Evolutionary conservation across 371 early-diverging fungal genomes (phyloP).

Genomic region (Rhizopus sp.): DNA sequence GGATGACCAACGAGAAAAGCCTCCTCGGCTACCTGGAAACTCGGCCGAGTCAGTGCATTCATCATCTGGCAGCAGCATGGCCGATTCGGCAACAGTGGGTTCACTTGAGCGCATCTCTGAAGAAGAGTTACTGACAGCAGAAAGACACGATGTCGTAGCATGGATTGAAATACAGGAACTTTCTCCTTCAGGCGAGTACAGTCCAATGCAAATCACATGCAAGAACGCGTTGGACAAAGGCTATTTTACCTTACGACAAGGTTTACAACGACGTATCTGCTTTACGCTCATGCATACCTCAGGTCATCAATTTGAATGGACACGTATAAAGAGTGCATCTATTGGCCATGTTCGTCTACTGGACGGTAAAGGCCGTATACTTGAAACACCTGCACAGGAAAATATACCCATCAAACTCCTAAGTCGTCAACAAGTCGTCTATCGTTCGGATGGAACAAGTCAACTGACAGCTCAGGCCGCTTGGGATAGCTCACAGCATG

Average conservation of each 20-base stretch:
- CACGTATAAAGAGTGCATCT: constrained; percentile 51
- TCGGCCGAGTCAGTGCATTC: constrained; percentile 29
- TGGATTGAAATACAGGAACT: constrained; percentile 73
- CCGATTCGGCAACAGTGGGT: constrained; percentile 17
- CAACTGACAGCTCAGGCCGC: constrained; percentile 60
- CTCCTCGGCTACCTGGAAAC: constrained; percentile 9
- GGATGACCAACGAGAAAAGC: constrained; percentile 58
- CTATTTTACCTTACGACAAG: constrained; percentile 79
- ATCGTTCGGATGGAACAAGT: constrained; percentile 65
- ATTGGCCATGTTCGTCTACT: constrained; percentile 70
- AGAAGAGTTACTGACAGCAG: constrained; percentile 67
- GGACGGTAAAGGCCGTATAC: constrained; percentile 65
- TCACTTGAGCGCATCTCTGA: constrained; percentile 58
- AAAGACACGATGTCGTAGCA: constrained; percentile 70
- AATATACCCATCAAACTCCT: constrained; percentile 58
- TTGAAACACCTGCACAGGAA: constrained; percentile 55
- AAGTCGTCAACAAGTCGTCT: constrained; percentile 45
- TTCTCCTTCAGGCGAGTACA: constrained; percentile 73
- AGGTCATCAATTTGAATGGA: constrained; percentile 73
- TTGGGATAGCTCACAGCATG: constrained; percentile 89
- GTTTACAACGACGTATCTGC: constrained; percentile 78
- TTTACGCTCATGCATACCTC: constrained; percentile 76
- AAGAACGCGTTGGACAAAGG: constrained; percentile 58
- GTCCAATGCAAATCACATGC: constrained; percentile 66
- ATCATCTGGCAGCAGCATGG: constrained; percentile 13